Percentiles rank a stretch among this genome's conserved stretches.
Conservation (phyloP, 495 filamentous ascomycete genomes). For the Neurospora terricola region DNA sequence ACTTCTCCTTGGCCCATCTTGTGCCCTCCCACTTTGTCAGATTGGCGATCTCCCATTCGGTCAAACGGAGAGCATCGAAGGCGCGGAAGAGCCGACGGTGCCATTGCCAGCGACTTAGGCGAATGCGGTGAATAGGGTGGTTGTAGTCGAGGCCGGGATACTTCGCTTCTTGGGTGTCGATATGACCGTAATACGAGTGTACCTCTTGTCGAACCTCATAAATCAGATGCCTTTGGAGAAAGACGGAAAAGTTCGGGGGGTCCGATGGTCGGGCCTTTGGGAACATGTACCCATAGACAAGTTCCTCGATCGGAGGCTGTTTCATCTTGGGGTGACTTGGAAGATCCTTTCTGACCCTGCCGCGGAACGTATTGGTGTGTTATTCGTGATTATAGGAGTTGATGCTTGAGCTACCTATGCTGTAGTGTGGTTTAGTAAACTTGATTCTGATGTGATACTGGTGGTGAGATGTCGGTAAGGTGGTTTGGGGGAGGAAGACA, state of each 20-base stretch:
- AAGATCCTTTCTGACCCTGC: not conserved
- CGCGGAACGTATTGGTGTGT: not conserved
- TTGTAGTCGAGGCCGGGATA: conserved; percentile 89
- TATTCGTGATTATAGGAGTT: not conserved
- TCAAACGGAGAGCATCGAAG: conserved; percentile 72
- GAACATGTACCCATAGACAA: conserved; percentile 47
- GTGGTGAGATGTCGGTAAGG: not conserved
- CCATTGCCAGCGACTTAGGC: conserved; percentile 70
- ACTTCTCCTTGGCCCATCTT: conserved; percentile 75
- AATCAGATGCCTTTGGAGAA: conserved; percentile 57
- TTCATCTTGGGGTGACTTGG: conserved; percentile 33
- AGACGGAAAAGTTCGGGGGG: conserved; percentile 41
- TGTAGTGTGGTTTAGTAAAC: not conserved
- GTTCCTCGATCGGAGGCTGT: conserved; percentile 39
- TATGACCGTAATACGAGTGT: conserved; percentile 72
- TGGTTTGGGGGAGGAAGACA: not conserved
- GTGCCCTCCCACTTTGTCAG: conserved; percentile 94
- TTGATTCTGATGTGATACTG: not conserved
- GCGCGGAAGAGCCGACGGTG: conserved; percentile 73
- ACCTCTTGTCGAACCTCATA: conserved; percentile 84
- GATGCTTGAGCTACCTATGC: not conserved
- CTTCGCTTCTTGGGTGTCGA: conserved; percentile 77
- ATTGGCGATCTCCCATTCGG: conserved; percentile 60
- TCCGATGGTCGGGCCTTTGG: conserved; percentile 40
- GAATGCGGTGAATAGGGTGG: conserved; percentile 68